These are phyloP conservation scores for Mycena galopus DNA, from an alignment of 768 basidiomycete species.

Conservation along the genomic window DNA sequence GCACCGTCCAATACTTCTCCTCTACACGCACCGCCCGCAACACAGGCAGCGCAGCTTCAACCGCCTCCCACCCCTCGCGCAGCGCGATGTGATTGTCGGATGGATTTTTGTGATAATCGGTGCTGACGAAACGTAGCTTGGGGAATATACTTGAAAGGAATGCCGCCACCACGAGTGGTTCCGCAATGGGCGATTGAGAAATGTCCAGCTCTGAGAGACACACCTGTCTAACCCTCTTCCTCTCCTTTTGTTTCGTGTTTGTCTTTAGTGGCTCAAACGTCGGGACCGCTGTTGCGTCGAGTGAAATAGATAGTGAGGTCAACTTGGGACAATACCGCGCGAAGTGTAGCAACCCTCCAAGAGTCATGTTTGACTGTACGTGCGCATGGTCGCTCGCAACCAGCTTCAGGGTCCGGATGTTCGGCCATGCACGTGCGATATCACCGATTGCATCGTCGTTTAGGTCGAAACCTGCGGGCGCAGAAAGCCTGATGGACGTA, in stretches of 20 bases:
- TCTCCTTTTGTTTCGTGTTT: too few species aligned
- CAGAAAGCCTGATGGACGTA: neutral
- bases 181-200: neutral
- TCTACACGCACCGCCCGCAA: neutral
- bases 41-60: neutral
- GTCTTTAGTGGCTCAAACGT: neutral
- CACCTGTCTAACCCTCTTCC: neutral
- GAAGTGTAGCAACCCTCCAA: neutral
- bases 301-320: neutral
- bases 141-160: constrained; percentile 16
- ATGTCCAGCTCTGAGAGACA: neutral
- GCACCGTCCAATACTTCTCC: neutral
- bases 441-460: neutral
- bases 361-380: neutral
- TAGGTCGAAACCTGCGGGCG: constrained; percentile 7
- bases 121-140: neutral
- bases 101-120: neutral
- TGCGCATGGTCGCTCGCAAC: neutral
- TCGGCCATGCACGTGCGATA: constrained; percentile 3
- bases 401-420: neutral
- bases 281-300: constrained; percentile 3
- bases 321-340: neutral
- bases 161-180: neutral
- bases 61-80: neutral
- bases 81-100: too few species aligned